Percentiles rank a stretch among this genome's conserved stretches.
phyloP scores from a whole-genome alignment of 805 yeast genomes.

The Saccharomycopsis fibuligera region DNA sequence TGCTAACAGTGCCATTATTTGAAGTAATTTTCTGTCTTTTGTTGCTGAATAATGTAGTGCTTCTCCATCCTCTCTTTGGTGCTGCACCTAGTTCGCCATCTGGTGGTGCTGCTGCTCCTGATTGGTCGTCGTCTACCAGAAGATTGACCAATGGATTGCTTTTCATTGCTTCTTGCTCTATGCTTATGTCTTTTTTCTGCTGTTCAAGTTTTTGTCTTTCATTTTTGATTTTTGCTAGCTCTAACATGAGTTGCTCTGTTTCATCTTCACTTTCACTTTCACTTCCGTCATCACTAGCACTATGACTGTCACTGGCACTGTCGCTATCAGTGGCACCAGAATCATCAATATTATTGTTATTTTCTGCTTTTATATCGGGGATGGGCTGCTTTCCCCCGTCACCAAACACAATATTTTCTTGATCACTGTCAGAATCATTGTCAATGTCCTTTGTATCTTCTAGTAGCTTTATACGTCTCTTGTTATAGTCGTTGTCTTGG shows the following conservation, averaged over 20 bases:
- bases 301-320: neutral
- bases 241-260: slow-evolving; percentile 12
- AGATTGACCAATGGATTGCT: slow-evolving; percentile 16
- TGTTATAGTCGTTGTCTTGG: neutral
- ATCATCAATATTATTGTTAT: neutral
- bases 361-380: neutral
- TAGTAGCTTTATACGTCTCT: neutral
- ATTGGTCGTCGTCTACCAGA: neutral
- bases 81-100: too few species aligned
- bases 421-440: slow-evolving; percentile 1
- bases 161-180: slow-evolving; percentile 1
- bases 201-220: neutral
- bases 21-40: slow-evolving; percentile 1
- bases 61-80: neutral
- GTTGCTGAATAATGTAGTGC: slow-evolving; percentile 14
- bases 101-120: too few species aligned
- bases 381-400: neutral
- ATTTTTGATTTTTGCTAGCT: slow-evolving; percentile 1
- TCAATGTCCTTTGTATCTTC: neutral
- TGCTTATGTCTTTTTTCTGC: slow-evolving; percentile 3
- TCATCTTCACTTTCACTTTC: slow-evolving; percentile 15
- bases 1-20: too few species aligned
- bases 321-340: neutral
- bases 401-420: neutral
- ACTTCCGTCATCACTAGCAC: neutral